Evolutionary conservation across 768 basidiomycete species (phyloP).

Genomic region (Podaxis sp.): DNA sequence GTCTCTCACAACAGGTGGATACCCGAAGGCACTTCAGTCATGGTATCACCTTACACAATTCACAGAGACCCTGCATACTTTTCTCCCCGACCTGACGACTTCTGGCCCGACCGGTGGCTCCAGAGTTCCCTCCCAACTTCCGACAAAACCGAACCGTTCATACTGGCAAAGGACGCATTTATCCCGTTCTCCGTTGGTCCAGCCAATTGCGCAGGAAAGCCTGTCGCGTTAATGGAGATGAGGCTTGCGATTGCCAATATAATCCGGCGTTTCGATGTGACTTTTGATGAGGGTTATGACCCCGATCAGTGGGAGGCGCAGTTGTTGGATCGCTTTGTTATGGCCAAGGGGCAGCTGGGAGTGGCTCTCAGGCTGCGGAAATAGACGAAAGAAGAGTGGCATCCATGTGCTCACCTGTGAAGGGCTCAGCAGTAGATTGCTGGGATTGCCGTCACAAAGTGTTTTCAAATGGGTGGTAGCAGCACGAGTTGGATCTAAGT

Average conservation of each 20-base stretch:
- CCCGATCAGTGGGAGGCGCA: slow-evolving; percentile 13
- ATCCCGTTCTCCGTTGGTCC: slow-evolving; percentile 47
- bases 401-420: too few relatives aligned
- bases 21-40: slow-evolving; percentile 37
- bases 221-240: slow-evolving; percentile 36
- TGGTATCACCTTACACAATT: slow-evolving; percentile 34
- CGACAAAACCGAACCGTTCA: background rate
- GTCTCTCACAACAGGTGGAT: slow-evolving; percentile 28
- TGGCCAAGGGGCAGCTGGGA: slow-evolving; percentile 14
- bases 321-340: slow-evolving; percentile 18
- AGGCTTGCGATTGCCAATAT: slow-evolving; percentile 19
- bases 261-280: slow-evolving; percentile 16
- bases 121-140: background rate
- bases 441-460: too few relatives aligned
- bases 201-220: slow-evolving; percentile 50
- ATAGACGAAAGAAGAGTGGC: too few relatives aligned
- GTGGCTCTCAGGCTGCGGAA: background rate
- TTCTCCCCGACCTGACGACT: slow-evolving; percentile 33
- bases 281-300: slow-evolving; percentile 17
- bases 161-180: slow-evolving; percentile 19
- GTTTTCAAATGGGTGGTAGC: too few relatives aligned
- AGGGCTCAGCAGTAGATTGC: too few relatives aligned
- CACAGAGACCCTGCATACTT: slow-evolving; percentile 39
- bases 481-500: too few relatives aligned
- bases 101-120: slow-evolving; percentile 40